These are phyloP conservation scores for Hypoxylon cercidicola DNA, from an alignment of 495 filamentous ascomycete species.

Conservation along the genomic window DNA sequence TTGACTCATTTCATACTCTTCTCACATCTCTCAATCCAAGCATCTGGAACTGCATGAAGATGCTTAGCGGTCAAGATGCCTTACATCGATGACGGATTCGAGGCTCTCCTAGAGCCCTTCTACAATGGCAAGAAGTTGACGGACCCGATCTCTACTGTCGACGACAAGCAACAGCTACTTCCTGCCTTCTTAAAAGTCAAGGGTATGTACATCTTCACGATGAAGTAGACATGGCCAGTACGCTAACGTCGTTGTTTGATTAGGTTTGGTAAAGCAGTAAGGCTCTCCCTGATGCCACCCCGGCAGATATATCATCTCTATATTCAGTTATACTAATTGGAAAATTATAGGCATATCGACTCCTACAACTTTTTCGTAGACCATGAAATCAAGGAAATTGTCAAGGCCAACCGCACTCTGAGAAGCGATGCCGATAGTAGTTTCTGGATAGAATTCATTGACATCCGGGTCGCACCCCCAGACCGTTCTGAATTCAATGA, in stretches of 20 bases:
- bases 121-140: slow-evolving; percentile 95
- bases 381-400: slow-evolving; percentile 93
- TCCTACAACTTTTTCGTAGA: slow-evolving; percentile 98
- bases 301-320: neutral
- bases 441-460: slow-evolving; percentile 88
- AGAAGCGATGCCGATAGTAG: slow-evolving; percentile 87
- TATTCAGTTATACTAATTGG: slow-evolving; percentile 30
- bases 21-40: slow-evolving; percentile 14
- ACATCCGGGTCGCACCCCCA: slow-evolving; percentile 84
- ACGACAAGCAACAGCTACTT: slow-evolving; percentile 95
- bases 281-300: slow-evolving; percentile 11
- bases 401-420: slow-evolving; percentile 85
- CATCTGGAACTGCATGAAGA: slow-evolving; percentile 19
- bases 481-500: slow-evolving; percentile 77
- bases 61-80: slow-evolving; percentile 50
- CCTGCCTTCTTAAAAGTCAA: slow-evolving; percentile 98
- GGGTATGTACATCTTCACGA: slow-evolving; percentile 54
- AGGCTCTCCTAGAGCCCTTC: slow-evolving; percentile 91
- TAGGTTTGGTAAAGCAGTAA: slow-evolving; percentile 82
- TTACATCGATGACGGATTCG: slow-evolving; percentile 69
- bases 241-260: slow-evolving; percentile 33
- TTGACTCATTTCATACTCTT: slow-evolving; percentile 33
- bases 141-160: slow-evolving; percentile 89
- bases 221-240: slow-evolving; percentile 8
- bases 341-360: slow-evolving; percentile 78